A percentile compares a stretch with the other conserved stretches of the same genome.
These are phyloP conservation scores for Globisporangium splendens DNA, from an alignment of 352 stramenopile genomes.

Conservation along the genomic window DNA sequence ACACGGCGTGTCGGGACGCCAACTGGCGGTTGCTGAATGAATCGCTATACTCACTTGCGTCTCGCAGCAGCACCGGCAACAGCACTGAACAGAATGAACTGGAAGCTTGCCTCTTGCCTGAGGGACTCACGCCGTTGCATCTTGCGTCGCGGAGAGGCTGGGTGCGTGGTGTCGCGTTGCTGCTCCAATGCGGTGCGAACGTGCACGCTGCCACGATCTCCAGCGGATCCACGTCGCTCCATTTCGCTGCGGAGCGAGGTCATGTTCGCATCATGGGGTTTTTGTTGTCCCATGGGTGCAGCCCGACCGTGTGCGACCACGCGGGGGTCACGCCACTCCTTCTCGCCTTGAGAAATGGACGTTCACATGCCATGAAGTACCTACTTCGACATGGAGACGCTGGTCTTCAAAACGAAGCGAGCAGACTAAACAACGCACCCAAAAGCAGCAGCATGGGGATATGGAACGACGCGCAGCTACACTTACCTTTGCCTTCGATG, in stretches of 20 bases:
- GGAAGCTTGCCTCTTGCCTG: conserved; percentile 2
- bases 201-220: conserved; percentile 11
- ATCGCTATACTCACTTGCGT: neutral
- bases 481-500: neutral
- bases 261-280: conserved; percentile 20
- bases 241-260: conserved; percentile 23
- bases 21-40: conserved; percentile 4
- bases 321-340: conserved; percentile 22
- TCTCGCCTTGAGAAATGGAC: conserved; percentile 25
- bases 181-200: conserved; percentile 26
- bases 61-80: too few species aligned
- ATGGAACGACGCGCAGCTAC: neutral
- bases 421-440: too few species aligned
- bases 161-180: conserved; percentile 16
- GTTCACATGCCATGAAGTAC: conserved; percentile 20
- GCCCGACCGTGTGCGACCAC: conserved; percentile 15
- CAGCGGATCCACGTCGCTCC: conserved; percentile 18
- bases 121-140: conserved; percentile 27
- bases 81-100: conserved; percentile 1
- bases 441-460: conserved; percentile 4
- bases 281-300: conserved; percentile 27
- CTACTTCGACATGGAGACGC: conserved; percentile 19
- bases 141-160: conserved; percentile 25
- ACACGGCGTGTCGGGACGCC: conserved; percentile 8
- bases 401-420: too few species aligned